Conservation (phyloP, 1,139 yeast genomes). For the Yamadazyma blattariae region DNA sequence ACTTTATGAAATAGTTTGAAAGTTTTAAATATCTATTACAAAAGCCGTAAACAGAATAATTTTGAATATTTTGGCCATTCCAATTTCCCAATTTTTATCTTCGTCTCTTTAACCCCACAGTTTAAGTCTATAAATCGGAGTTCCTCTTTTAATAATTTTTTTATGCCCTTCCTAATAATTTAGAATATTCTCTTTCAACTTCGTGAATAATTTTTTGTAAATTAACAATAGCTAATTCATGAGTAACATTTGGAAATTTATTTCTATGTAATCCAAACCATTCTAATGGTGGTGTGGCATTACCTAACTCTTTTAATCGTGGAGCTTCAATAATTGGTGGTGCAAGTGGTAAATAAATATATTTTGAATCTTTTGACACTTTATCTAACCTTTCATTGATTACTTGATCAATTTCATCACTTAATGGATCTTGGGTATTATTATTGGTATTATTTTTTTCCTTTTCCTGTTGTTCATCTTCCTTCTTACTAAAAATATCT, state of each 20-base stretch:
- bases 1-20: too few species aligned
- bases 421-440: slow-evolving; percentile 10
- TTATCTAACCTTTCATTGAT: slow-evolving; percentile 60
- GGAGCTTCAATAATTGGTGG: slow-evolving; percentile 89
- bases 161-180: slow-evolving; percentile 40
- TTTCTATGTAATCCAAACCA: slow-evolving; percentile 95
- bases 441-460: slow-evolving; percentile 23
- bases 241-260: slow-evolving; percentile 81
- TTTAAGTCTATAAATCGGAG: too few species aligned
- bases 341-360: slow-evolving; percentile 59
- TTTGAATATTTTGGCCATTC: too few species aligned
- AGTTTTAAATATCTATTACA: too few species aligned
- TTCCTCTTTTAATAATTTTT: too few species aligned
- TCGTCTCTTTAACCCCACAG: too few species aligned
- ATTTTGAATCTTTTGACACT: slow-evolving; percentile 60
- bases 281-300: slow-evolving; percentile 96
- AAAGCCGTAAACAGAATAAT: too few species aligned
- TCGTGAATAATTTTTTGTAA: slow-evolving; percentile 72
- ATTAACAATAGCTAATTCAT: slow-evolving; percentile 70
- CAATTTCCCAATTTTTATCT: too few species aligned
- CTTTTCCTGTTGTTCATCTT: not conserved
- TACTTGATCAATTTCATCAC: slow-evolving; percentile 39
- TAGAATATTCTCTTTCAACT: slow-evolving; percentile 51
- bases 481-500: slow-evolving; percentile 14
- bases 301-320: slow-evolving; percentile 84